phyloP scores from a whole-genome alignment of 2,329 filamentous ascomycete species.

The Neocucurbitaria cava region DNA sequence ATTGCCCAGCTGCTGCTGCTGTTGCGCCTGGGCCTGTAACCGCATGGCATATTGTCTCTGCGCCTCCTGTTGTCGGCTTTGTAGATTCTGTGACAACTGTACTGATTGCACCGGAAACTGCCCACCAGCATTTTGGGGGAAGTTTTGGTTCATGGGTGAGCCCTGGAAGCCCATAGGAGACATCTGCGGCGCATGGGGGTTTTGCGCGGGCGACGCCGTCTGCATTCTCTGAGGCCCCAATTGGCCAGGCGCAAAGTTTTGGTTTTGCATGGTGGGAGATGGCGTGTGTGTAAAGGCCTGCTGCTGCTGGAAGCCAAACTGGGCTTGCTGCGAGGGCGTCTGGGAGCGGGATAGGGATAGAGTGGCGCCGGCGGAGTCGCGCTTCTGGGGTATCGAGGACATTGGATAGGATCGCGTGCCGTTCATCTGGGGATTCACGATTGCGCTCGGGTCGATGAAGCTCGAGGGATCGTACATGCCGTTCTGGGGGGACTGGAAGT shows the following conservation, averaged over 20 bases:
- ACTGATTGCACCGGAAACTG: slow-evolving; percentile 55
- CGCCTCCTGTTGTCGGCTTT: slow-evolving; percentile 63
- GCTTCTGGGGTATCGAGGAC: slow-evolving; percentile 92
- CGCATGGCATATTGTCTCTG: slow-evolving; percentile 87
- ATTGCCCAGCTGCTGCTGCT: slow-evolving; percentile 64
- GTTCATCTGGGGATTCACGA: slow-evolving; percentile 62
- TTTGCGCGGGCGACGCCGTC: slow-evolving; percentile 91
- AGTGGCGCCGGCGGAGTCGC: slow-evolving; percentile 84
- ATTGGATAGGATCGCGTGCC: slow-evolving; percentile 84
- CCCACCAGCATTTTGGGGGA: slow-evolving; percentile 50
- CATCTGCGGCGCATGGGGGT: slow-evolving; percentile 59
- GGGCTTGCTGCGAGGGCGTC: slow-evolving; percentile 79
- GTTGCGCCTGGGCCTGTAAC: slow-evolving; percentile 66
- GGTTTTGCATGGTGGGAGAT: slow-evolving; percentile 89
- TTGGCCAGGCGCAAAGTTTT: slow-evolving; percentile 67
- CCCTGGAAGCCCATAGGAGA: slow-evolving; percentile 47
- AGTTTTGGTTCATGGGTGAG: slow-evolving; percentile 47
- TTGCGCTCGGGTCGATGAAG: slow-evolving; percentile 51
- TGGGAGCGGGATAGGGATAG: slow-evolving; percentile 93
- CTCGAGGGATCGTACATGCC: slow-evolving; percentile 46
- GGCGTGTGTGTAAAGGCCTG: slow-evolving; percentile 84
- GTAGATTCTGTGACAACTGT: slow-evolving; percentile 59
- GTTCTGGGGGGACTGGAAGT: slow-evolving; percentile 47
- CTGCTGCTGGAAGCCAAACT: slow-evolving; percentile 69
- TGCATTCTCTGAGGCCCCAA: slow-evolving; percentile 72